phyloP scores from a whole-genome alignment of 495 filamentous ascomycete genomes.

The Penicillium mononematosum region DNA sequence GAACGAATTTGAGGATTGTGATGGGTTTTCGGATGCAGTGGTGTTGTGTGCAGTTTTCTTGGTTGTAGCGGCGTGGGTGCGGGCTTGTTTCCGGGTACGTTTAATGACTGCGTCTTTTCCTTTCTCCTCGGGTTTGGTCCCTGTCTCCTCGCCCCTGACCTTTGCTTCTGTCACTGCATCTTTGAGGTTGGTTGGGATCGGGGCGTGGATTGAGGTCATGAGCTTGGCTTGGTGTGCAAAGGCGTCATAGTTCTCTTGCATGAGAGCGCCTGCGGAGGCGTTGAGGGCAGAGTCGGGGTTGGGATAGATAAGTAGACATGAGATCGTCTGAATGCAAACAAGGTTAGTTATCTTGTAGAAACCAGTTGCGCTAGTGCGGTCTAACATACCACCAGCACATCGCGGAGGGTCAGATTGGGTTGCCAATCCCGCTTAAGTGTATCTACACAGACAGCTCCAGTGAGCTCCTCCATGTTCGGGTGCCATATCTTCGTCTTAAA shows the following conservation, averaged over 20 bases:
- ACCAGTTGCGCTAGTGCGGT: neutral
- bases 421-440: slow-evolving; percentile 72
- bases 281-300: slow-evolving; percentile 73
- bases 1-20: slow-evolving; percentile 4
- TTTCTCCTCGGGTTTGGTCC: slow-evolving; percentile 25
- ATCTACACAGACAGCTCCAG: slow-evolving; percentile 68
- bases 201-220: slow-evolving; percentile 67
- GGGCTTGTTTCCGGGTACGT: slow-evolving; percentile 27
- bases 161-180: slow-evolving; percentile 55
- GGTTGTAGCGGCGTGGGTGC: slow-evolving; percentile 22
- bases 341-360: slow-evolving; percentile 3
- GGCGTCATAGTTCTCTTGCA: slow-evolving; percentile 60
- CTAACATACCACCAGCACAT: slow-evolving; percentile 57
- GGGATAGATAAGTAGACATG: slow-evolving; percentile 68
- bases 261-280: slow-evolving; percentile 58
- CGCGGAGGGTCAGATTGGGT: slow-evolving; percentile 56
- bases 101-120: slow-evolving; percentile 16
- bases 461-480: slow-evolving; percentile 67
- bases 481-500: slow-evolving; percentile 72
- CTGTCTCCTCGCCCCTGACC: slow-evolving; percentile 56
- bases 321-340: slow-evolving; percentile 52
- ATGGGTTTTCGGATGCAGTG: slow-evolving; percentile 6
- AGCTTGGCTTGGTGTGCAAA: slow-evolving; percentile 62
- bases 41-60: slow-evolving; percentile 21
- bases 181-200: slow-evolving; percentile 46